phyloP scores from a whole-genome alignment of 2,329 filamentous ascomycete genomes.

The Cladophialophora exuberans region DNA sequence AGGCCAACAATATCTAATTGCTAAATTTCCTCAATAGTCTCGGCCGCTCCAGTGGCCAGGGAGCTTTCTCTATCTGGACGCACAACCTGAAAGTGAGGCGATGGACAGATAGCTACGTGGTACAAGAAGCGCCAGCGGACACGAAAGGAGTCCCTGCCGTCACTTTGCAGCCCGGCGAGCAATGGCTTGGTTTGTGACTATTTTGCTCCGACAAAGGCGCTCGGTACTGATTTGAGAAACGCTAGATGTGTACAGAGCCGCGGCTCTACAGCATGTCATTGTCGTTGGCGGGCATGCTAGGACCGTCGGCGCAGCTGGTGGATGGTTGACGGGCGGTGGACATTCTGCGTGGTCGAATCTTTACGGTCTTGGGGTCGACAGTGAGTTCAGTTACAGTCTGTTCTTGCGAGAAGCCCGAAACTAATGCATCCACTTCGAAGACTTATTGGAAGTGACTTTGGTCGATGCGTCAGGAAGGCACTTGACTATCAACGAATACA shows the following conservation, averaged over 20 bases:
- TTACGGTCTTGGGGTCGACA: slow-evolving; percentile 37
- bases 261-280: slow-evolving; percentile 31
- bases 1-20: neutral
- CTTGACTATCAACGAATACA: slow-evolving; percentile 34
- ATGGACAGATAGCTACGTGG: slow-evolving; percentile 34
- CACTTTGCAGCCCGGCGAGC: slow-evolving; percentile 36
- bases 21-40: slow-evolving; percentile 24
- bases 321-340: slow-evolving; percentile 37
- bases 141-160: slow-evolving; percentile 32
- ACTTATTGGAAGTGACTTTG: slow-evolving; percentile 33
- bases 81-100: slow-evolving; percentile 36
- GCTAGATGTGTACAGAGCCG: slow-evolving; percentile 35
- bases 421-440: slow-evolving; percentile 15
- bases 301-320: slow-evolving; percentile 37
- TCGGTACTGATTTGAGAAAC: slow-evolving; percentile 10
- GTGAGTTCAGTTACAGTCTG: slow-evolving; percentile 20
- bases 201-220: no score
- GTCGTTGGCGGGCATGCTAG: slow-evolving; percentile 34
- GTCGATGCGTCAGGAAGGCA: slow-evolving; percentile 31
- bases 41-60: slow-evolving; percentile 35
- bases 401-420: neutral
- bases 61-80: slow-evolving; percentile 37
- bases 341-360: slow-evolving; percentile 35
- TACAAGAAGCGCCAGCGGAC: slow-evolving; percentile 27
- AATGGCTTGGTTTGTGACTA: slow-evolving; percentile 36